Conservation (phyloP, 1,139 yeast species). For the Hyphopichia fennica region DNA sequence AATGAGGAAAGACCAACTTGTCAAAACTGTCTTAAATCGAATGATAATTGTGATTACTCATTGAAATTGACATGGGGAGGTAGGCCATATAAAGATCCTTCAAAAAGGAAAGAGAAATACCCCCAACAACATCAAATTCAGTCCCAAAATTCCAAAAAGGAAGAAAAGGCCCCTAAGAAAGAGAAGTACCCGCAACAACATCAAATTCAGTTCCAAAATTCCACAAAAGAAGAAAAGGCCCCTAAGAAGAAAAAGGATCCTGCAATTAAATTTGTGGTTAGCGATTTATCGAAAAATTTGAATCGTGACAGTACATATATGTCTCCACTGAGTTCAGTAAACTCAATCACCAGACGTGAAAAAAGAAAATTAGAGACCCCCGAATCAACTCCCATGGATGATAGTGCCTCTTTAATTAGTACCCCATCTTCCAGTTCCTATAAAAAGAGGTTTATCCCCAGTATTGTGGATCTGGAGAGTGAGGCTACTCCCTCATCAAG, state of each 20-base stretch:
- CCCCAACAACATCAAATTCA: too few species aligned
- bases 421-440: neutral
- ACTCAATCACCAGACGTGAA: neutral
- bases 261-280: conserved; percentile 2
- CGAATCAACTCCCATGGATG: conserved; percentile 2
- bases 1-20: conserved; percentile 71
- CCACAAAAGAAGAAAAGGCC: neutral
- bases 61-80: conserved; percentile 78
- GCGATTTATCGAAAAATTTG: neutral
- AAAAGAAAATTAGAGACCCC: conserved; percentile 1
- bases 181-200: neutral
- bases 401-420: conserved; percentile 2
- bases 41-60: conserved; percentile 60
- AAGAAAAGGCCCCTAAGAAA: neutral
- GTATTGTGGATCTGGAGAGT: neutral
- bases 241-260: neutral
- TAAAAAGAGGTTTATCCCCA: neutral
- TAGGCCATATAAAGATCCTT: conserved; percentile 51
- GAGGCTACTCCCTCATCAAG: neutral
- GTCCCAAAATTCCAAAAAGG: neutral
- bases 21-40: conserved; percentile 52
- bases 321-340: neutral
- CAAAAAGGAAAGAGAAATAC: conserved; percentile 25
- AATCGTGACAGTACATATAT: neutral
- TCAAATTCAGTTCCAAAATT: too few species aligned